Evolutionary conservation across 306 rosid species (phyloP).

Genomic region (Adenanthera pavonina): DNA sequence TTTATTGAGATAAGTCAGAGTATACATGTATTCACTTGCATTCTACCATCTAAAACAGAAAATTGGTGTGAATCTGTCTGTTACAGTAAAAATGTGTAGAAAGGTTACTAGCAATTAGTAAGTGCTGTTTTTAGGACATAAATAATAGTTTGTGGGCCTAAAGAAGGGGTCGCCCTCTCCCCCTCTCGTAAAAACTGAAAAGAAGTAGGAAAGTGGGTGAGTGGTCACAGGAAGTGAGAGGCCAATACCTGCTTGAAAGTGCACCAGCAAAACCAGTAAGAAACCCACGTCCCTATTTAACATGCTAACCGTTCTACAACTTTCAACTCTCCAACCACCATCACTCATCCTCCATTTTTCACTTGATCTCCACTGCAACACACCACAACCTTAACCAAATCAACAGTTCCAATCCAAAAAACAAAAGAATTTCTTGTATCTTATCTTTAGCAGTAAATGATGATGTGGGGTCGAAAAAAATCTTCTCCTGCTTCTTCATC

Average conservation of each 20-base stretch:
- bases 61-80: neutral
- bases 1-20: neutral
- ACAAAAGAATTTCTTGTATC: neutral
- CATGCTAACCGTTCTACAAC: slow-evolving; percentile 58
- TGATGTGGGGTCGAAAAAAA: slow-evolving; percentile 74
- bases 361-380: slow-evolving; percentile 18
- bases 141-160: slow-evolving; percentile 26
- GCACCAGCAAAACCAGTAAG: slow-evolving; percentile 34
- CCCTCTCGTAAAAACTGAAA: slow-evolving; percentile 9
- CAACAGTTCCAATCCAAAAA: neutral
- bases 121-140: neutral
- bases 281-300: slow-evolving; percentile 76
- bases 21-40: neutral
- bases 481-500: slow-evolving; percentile 53
- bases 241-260: slow-evolving; percentile 65
- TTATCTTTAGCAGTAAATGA: slow-evolving; percentile 32
- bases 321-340: slow-evolving; percentile 29
- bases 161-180: slow-evolving; percentile 23
- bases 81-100: neutral
- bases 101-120: neutral
- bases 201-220: slow-evolving; percentile 57
- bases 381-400: slow-evolving; percentile 24
- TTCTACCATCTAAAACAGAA: neutral
- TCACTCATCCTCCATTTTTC: slow-evolving; percentile 24
- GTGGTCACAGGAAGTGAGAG: slow-evolving; percentile 78